Evolutionary conservation across 306 rosid genomes (phyloP).

Genomic region (Quercus wislizeni): DNA sequence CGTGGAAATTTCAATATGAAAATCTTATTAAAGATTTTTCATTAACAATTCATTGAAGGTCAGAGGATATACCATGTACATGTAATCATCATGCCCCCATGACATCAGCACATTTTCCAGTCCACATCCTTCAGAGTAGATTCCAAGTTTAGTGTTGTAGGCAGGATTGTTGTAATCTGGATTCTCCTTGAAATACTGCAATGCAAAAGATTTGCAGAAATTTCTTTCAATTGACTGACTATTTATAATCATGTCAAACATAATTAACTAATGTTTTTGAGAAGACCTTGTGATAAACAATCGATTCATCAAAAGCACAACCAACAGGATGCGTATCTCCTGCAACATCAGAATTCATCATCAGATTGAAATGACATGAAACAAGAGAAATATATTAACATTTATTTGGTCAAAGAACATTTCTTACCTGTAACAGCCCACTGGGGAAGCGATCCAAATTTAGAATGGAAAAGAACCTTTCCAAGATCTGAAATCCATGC

Average conservation of each 20-base stretch:
- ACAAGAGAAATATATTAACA: background rate
- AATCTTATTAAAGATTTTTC: background rate
- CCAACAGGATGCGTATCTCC: conserved; percentile 52
- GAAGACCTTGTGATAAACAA: conserved; percentile 37
- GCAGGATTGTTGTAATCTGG: conserved; percentile 21
- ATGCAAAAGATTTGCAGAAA: background rate
- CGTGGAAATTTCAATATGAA: background rate
- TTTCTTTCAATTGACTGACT: background rate
- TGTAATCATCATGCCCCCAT: conserved; percentile 57
- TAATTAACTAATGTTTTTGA: background rate
- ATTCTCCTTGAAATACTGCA: conserved; percentile 40
- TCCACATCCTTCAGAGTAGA: conserved; percentile 39
- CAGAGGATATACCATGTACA: conserved; percentile 36
- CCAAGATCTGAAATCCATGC: conserved; percentile 41
- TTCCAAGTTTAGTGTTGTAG: conserved; percentile 34
- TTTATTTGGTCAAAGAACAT: background rate
- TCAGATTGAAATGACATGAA: background rate
- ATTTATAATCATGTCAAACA: background rate
- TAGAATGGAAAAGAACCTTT: conserved; percentile 39
- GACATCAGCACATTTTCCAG: conserved; percentile 37
- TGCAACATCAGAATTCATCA: background rate
- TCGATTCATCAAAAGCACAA: conserved; percentile 39
- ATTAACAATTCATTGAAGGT: background rate
- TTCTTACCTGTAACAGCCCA: conserved; percentile 55
- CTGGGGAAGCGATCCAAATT: conserved; percentile 45